phyloP scores from a whole-genome alignment of 139 green algal species.

The Penium margaritaceum region DNA sequence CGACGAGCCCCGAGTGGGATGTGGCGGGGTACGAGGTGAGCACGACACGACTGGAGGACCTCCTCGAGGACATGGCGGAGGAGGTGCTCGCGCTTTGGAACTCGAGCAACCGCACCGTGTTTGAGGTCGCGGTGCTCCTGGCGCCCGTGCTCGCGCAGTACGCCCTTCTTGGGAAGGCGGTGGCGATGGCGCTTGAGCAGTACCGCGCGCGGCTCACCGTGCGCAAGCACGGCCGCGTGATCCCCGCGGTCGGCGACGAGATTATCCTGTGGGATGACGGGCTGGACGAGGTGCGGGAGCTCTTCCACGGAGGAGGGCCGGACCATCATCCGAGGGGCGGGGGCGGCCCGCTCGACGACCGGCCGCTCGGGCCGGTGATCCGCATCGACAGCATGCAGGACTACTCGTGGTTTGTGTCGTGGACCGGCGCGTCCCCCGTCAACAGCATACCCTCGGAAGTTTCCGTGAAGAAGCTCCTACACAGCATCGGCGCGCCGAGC shows the following conservation, averaged over 20 bases:
- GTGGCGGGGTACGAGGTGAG: background rate
- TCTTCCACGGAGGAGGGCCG: no score
- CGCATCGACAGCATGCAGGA: background rate
- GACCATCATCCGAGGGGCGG: no score
- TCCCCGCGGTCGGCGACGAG: background rate
- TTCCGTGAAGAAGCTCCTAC: constrained; percentile 8
- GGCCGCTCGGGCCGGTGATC: background rate
- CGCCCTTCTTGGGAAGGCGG: constrained; percentile 1
- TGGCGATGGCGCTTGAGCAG: constrained; percentile 3
- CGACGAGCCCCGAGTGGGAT: background rate
- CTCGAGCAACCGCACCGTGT: background rate
- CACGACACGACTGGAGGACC: background rate
- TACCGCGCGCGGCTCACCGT: background rate
- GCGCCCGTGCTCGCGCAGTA: background rate
- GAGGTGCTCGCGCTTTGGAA: background rate
- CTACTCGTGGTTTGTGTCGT: constrained; percentile 7
- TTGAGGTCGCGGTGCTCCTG: background rate
- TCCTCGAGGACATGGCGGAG: constrained; percentile 5
- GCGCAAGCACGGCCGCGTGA: background rate
- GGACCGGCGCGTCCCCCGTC: background rate
- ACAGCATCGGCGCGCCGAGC: background rate
- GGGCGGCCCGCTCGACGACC: background rate
- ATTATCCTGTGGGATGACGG: constrained; percentile 6
- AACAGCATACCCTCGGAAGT: background rate
- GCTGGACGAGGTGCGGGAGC: background rate